phyloP scores from a whole-genome alignment of 371 early-diverging fungal species.

The Choanephora cucurbitarum region DNA sequence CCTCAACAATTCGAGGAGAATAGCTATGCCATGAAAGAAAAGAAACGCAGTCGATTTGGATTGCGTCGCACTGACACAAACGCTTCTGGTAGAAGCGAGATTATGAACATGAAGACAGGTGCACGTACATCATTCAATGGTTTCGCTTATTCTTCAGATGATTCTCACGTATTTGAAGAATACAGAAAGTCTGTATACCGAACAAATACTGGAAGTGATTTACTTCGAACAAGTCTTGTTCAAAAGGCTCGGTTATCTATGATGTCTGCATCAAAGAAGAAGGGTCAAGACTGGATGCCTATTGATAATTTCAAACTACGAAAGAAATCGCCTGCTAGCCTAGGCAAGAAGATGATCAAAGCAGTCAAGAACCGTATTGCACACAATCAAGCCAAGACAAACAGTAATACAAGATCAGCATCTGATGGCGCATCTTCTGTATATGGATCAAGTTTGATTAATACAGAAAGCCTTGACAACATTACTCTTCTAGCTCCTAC shows the following conservation, averaged over 20 bases:
- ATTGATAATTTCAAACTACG: conserved; percentile 33
- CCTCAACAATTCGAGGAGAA: conserved; percentile 10
- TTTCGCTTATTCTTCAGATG: conserved; percentile 53
- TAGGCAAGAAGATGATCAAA: conserved; percentile 42
- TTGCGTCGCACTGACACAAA: conserved; percentile 26
- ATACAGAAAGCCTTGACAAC: conserved; percentile 78
- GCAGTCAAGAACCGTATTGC: conserved; percentile 31
- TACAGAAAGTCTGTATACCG: conserved; percentile 49
- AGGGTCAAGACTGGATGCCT: conserved; percentile 45
- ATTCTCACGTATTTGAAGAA: conserved; percentile 45
- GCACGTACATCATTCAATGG: conserved; percentile 49
- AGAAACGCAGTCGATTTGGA: conserved; percentile 11
- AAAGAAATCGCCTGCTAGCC: conserved; percentile 18
- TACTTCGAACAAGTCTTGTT: not conserved
- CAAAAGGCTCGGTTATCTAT: conserved; percentile 10
- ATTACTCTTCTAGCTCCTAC: conserved; percentile 7
- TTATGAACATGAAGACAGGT: conserved; percentile 53
- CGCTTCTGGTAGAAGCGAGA: conserved; percentile 38
- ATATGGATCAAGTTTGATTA: conserved; percentile 43
- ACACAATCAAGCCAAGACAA: not conserved
- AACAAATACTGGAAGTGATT: conserved; percentile 13
- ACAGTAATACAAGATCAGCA: conserved; percentile 1
- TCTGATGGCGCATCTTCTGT: conserved; percentile 68
- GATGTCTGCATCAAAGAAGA: conserved; percentile 12
- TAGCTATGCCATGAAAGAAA: not conserved